These are phyloP conservation scores for Blepharisma stoltei DNA, from an alignment of 73 alveolate species.

Conservation along the genomic window DNA sequence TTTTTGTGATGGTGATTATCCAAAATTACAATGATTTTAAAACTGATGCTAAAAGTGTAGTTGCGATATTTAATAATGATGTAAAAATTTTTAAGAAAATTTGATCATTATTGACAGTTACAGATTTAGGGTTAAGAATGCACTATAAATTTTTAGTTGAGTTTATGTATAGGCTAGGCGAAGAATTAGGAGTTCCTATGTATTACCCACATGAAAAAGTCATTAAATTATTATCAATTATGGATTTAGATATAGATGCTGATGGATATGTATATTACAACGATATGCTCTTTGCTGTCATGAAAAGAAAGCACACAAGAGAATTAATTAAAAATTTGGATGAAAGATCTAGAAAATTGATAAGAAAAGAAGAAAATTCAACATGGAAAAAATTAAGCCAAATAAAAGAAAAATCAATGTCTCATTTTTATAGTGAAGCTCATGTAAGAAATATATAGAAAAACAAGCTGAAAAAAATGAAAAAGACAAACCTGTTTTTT, in stretches of 20 bases:
- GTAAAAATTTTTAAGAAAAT: conserved; percentile 32
- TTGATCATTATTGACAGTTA: conserved; percentile 45
- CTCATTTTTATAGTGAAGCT: not conserved
- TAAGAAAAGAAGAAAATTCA: not conserved
- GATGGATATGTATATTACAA: conserved; percentile 39
- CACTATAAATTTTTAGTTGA: conserved; percentile 17
- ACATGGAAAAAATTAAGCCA: not conserved
- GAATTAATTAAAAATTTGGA: conserved; percentile 27
- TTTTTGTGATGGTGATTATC: conserved; percentile 62
- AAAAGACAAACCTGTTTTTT: not conserved
- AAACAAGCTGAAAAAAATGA: not conserved
- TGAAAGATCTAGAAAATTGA: not conserved
- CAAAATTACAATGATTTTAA: conserved; percentile 58
- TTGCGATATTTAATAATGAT: conserved; percentile 47
- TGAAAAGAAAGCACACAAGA: conserved; percentile 30
- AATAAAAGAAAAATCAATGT: not conserved
- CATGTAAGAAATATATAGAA: not conserved
- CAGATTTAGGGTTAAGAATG: conserved; percentile 27
- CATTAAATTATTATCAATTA: conserved; percentile 22
- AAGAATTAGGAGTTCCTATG: conserved; percentile 33
- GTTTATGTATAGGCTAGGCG: conserved; percentile 31
- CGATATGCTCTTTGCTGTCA: conserved; percentile 41
- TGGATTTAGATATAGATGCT: conserved; percentile 35
- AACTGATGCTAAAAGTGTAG: conserved; percentile 51
- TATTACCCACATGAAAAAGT: conserved; percentile 25